Evolutionary conservation across 441 rosid species (phyloP).

Genomic region (Aquilaria agallochum): DNA sequence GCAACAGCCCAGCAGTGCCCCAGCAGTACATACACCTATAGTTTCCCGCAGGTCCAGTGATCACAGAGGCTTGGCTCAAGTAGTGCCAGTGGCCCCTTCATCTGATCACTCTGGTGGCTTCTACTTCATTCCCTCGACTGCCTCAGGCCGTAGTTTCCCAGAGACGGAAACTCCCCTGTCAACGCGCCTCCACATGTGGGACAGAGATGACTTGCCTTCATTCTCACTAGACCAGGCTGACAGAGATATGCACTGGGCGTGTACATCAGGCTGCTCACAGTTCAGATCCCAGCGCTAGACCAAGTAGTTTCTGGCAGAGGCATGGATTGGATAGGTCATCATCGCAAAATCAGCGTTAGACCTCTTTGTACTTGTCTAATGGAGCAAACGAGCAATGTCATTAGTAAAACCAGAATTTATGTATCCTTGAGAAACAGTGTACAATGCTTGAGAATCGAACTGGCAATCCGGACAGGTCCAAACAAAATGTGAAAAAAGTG

Average conservation of each 20-base stretch:
- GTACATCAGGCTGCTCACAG: constrained; percentile 48
- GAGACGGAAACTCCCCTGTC: constrained; percentile 46
- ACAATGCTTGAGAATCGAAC: constrained; percentile 26
- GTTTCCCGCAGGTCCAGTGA: constrained; percentile 49
- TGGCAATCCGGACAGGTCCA: not conserved
- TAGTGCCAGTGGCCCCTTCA: constrained; percentile 63
- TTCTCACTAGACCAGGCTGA: constrained; percentile 57
- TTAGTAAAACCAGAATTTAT: constrained; percentile 29
- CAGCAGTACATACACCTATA: constrained; percentile 32
- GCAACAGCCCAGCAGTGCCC: constrained; percentile 45
- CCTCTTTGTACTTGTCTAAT: constrained; percentile 18
- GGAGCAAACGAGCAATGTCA: constrained; percentile 33
- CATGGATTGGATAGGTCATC: constrained; percentile 68
- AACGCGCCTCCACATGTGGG: constrained; percentile 58
- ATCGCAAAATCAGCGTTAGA: constrained; percentile 48
- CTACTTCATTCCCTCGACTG: constrained; percentile 55
- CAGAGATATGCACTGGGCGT: constrained; percentile 51
- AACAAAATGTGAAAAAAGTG: constrained; percentile 26
- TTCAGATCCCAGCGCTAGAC: constrained; percentile 38
- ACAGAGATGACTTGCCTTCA: constrained; percentile 63
- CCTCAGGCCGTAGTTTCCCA: constrained; percentile 50
- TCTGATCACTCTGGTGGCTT: constrained; percentile 71
- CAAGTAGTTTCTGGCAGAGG: constrained; percentile 65
- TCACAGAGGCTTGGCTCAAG: constrained; percentile 55
- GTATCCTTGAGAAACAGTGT: constrained; percentile 44